Percentiles rank a stretch among this genome's conserved stretches.
These are phyloP conservation scores for Parietichytrium sp. DNA, from an alignment of 108 stramenopile species.

Conservation along the genomic window DNA sequence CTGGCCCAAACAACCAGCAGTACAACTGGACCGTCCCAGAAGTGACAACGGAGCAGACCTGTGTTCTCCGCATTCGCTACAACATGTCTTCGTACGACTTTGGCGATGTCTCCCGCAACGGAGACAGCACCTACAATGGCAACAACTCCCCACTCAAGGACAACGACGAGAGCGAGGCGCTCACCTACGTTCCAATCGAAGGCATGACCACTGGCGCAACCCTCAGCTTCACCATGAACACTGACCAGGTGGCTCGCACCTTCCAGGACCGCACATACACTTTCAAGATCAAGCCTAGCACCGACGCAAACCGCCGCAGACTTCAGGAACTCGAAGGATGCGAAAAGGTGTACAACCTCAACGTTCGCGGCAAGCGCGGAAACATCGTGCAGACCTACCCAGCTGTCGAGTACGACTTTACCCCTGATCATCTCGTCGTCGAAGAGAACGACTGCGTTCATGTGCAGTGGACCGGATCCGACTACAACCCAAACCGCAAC, in stretches of 20 bases:
- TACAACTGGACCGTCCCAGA: conserved; percentile 47
- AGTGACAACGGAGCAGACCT: conserved; percentile 36
- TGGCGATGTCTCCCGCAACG: conserved; percentile 44
- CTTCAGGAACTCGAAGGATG: background rate
- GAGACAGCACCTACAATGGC: too few relatives aligned
- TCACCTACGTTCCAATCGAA: conserved; percentile 52
- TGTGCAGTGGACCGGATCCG: conserved; percentile 54
- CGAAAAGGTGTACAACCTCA: conserved; percentile 46
- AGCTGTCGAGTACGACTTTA: conserved; percentile 54
- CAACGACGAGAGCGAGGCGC: conserved; percentile 36
- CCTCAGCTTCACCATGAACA: conserved; percentile 46
- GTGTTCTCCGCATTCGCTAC: conserved; percentile 48
- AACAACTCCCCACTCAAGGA: background rate
- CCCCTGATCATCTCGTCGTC: conserved; percentile 38
- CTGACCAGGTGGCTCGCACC: conserved; percentile 55
- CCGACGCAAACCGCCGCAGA: background rate
- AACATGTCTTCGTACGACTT: conserved; percentile 50
- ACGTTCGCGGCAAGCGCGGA: conserved; percentile 53
- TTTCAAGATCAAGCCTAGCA: conserved; percentile 42
- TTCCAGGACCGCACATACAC: conserved; percentile 55
- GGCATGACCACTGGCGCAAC: conserved; percentile 38
- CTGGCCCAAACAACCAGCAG: too few relatives aligned
- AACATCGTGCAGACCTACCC: conserved; percentile 58
- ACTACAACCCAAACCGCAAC: conserved; percentile 53
- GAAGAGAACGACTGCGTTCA: conserved; percentile 43